Base-by-base conservation (phyloP, 345 rosid genomes). In the Bruguiera gymnorhiza region DNA sequence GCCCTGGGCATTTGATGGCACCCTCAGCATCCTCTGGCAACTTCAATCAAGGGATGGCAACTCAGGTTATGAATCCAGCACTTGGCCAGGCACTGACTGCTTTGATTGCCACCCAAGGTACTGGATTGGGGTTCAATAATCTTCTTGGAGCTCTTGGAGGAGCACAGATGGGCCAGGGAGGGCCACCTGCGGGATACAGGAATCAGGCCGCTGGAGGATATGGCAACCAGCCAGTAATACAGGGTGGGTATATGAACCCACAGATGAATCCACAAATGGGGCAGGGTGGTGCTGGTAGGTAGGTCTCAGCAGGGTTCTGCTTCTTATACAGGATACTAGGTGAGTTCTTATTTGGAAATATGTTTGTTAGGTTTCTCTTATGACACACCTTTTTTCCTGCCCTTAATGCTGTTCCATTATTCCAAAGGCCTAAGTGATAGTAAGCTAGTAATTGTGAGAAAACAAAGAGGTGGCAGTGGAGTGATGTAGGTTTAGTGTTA, bases 1-100 rank as follows among this genome's bases (percentile, higher is more conserved):
- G 76, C 29, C 76, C 86, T 10, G 93, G 92, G 39, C 96, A 92
- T 73, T 72, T 88, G 72, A 89, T 92, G 96, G 88, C 86, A 9
- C 87, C 86, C 6, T 43, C 87, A 5, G 85, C 84, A 8, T 79
- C 89, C 46, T 59, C 76, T 1, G 76, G 76, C n/a, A 83, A 77
- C 6, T 85, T 73, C 66, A 81, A 71, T 69, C 76, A 85, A 6
- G 77, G 82, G 15, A 21, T 73, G 67, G 83, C 83, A 30, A 74
- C 78, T 27, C 82, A 57, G 55, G 83, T 74, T 23, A 43, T 82
- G 62, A 79, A 76, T 70, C 86, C 86, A 15, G 81, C 80, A 15
- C 75, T 83, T 69, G 83, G 86, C 6, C 86, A 80, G 67, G 86
- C 83, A 11, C 56, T 83, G 73, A 72, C 86, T 21, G 86, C 86